Percentiles rank a stretch among this genome's conserved stretches.
These are phyloP conservation scores for Berberis vulgaris DNA, from an alignment of 164 flowering plant genomes.

Conservation along the genomic window DNA sequence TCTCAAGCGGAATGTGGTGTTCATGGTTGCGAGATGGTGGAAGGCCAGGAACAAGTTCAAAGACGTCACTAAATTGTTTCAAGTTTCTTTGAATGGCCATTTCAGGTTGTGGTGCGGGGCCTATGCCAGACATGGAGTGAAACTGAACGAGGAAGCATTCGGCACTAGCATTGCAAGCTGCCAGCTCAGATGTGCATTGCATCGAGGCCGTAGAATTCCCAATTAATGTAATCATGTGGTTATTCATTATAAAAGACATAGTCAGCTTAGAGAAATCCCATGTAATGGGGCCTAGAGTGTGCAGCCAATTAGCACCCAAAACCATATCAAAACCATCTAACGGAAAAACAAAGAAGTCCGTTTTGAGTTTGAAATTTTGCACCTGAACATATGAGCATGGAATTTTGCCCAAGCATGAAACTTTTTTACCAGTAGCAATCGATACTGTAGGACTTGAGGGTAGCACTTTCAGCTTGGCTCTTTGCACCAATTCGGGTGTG, in stretches of 20 bases:
- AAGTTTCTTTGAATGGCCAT: too few relatives aligned
- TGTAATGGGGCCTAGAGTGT: not conserved
- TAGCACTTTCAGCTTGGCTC: too few relatives aligned
- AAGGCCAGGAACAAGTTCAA: not conserved
- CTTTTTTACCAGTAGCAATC: too few relatives aligned
- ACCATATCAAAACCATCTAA: not conserved
- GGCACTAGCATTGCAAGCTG: not conserved
- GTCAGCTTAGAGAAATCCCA: not conserved
- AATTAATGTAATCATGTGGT: not conserved
- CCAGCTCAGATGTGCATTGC: not conserved
- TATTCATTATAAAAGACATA: not conserved
- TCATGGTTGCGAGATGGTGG: not conserved
- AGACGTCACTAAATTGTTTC: not conserved
- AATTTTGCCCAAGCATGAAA: too few relatives aligned
- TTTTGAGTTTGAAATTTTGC: not conserved
- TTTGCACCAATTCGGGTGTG: too few relatives aligned
- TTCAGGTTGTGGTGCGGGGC: too few relatives aligned
- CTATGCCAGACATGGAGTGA: not conserved
- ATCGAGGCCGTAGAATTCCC: not conserved
- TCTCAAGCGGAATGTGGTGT: not conserved
- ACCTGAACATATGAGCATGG: too few relatives aligned
- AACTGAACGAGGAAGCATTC: not conserved
- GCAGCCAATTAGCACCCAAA: not conserved
- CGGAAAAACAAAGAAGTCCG: not conserved
- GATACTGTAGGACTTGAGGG: too few relatives aligned